Percentiles rank a stretch among this genome's conserved stretches.
phyloP scores from a whole-genome alignment of 1,139 yeast species.

The Taiozyma sp. region DNA sequence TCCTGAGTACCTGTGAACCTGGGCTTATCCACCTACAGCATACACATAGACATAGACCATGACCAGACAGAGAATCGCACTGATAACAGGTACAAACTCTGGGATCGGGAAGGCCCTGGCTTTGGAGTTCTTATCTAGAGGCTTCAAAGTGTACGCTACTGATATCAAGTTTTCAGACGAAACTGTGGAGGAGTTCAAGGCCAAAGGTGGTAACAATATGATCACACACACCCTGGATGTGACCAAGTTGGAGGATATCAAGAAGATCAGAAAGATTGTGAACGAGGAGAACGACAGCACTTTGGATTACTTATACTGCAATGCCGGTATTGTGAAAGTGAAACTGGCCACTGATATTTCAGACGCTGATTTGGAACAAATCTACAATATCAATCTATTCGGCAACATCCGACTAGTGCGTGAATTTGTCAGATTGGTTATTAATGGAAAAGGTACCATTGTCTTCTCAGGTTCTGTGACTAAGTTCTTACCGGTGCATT shows the following conservation, averaged over 20 bases:
- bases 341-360: conserved; percentile 54
- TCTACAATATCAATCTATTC: conserved; percentile 57
- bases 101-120: conserved; percentile 64
- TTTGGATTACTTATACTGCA: conserved; percentile 50
- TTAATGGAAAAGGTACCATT: conserved; percentile 56
- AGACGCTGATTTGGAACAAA: conserved; percentile 41
- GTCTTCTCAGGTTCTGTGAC: conserved; percentile 65
- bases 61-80: neutral
- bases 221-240: conserved; percentile 39
- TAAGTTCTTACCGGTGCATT: conserved; percentile 58
- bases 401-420: conserved; percentile 55
- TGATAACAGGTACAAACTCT: conserved; percentile 60
- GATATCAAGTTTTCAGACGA: conserved; percentile 51
- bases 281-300: conserved; percentile 29
- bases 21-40: neutral
- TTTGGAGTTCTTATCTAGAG: conserved; percentile 49
- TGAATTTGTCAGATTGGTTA: conserved; percentile 47
- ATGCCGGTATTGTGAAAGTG: conserved; percentile 53
- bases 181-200: conserved; percentile 42
- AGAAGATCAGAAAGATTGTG: conserved; percentile 35
- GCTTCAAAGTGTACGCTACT: conserved; percentile 53
- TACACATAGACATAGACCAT: neutral
- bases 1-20: neutral
- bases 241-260: conserved; percentile 43
- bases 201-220: conserved; percentile 19